Percentiles rank a stretch among this genome's conserved stretches.
Evolutionary conservation across 2,329 filamentous ascomycete species (phyloP).

Genomic region (Helicocarpus griseus): DNA sequence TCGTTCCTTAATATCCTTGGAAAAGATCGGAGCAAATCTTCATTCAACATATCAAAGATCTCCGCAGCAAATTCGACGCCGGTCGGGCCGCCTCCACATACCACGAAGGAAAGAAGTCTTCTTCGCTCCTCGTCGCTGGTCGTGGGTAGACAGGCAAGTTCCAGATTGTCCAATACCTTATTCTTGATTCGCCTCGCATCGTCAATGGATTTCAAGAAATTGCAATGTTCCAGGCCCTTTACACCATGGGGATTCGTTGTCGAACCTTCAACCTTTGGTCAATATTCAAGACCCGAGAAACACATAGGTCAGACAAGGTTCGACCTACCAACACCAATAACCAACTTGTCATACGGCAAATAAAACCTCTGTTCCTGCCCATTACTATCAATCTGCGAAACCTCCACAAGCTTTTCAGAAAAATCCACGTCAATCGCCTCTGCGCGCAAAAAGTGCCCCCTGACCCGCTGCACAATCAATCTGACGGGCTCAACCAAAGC

Average conservation of each 20-base stretch:
- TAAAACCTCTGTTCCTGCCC: conserved; percentile 80
- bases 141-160: conserved; percentile 84
- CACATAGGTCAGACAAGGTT: background rate
- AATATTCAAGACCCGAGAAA: background rate
- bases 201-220: conserved; percentile 90
- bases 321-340: conserved; percentile 65
- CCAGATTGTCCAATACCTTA: conserved; percentile 77
- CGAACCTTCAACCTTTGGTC: conserved; percentile 45
- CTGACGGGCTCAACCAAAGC: conserved; percentile 90
- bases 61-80: conserved; percentile 97
- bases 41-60: conserved; percentile 90
- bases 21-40: conserved; percentile 76
- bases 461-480: conserved; percentile 65
- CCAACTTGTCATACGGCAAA: conserved; percentile 92
- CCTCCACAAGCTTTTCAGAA: conserved; percentile 79
- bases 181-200: conserved; percentile 87
- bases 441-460: conserved; percentile 84
- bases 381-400: conserved; percentile 59
- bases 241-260: conserved; percentile 93
- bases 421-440: conserved; percentile 85
- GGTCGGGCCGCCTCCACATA: conserved; percentile 89
- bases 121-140: conserved; percentile 79
- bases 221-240: conserved; percentile 83
- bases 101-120: conserved; percentile 85
- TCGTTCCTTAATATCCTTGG: conserved; percentile 89